phyloP scores from a whole-genome alignment of 306 rosid species.

The Citrullus mucosospermus region DNA sequence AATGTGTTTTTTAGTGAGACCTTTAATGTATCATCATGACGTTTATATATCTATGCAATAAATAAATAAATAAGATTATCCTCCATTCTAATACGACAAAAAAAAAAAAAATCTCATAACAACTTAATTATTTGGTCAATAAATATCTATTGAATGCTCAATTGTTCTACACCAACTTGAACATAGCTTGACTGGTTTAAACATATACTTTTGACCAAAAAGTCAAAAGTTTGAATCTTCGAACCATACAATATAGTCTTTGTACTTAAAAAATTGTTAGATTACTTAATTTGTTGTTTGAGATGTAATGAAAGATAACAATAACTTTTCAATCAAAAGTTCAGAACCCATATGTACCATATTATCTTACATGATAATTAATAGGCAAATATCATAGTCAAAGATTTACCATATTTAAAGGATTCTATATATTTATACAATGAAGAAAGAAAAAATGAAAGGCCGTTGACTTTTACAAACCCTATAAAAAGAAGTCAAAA shows the following conservation, averaged over 20 bases:
- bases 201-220: too few species aligned
- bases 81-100: neutral
- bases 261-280: too few species aligned
- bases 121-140: too few species aligned
- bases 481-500: neutral
- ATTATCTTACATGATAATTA: neutral
- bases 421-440: neutral
- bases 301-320: too few species aligned
- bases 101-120: too few species aligned
- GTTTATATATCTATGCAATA: neutral
- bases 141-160: too few species aligned
- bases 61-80: neutral
- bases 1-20: neutral
- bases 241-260: too few species aligned
- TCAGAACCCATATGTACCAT: neutral
- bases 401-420: neutral
- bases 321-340: neutral
- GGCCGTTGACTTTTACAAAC: neutral
- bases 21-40: neutral
- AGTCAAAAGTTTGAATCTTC: too few species aligned
- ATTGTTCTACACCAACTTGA: too few species aligned
- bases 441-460: neutral
- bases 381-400: neutral
- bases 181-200: too few species aligned
- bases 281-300: too few species aligned